These are phyloP conservation scores for Diaporthe ilicicola DNA, from an alignment of 2,329 filamentous ascomycete species.

Conservation along the genomic window DNA sequence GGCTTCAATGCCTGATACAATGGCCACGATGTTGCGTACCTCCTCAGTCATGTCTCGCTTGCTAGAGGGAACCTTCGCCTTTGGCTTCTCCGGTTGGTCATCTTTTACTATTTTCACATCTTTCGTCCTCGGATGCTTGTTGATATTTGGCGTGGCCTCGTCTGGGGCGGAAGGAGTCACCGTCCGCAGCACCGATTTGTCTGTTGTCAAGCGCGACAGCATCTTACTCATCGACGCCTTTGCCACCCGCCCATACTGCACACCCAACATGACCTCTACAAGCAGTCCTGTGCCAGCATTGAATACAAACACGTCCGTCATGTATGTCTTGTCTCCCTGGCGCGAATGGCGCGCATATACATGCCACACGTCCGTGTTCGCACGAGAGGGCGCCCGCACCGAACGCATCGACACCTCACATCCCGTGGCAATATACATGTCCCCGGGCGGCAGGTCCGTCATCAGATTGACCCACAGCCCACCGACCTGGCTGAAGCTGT, in stretches of 20 bases:
- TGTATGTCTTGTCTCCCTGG: constrained; percentile 38
- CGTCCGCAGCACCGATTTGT: too few relatives aligned
- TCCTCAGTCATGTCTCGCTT: neutral
- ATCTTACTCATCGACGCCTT: constrained; percentile 42
- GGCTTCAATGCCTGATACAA: neutral
- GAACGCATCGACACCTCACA: constrained; percentile 44
- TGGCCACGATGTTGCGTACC: neutral
- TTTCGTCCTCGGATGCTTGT: too few relatives aligned
- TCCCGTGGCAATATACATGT: constrained; percentile 45
- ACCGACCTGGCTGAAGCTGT: constrained; percentile 46
- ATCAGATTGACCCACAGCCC: constrained; percentile 49
- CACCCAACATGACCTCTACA: constrained; percentile 44
- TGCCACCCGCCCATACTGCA: constrained; percentile 41
- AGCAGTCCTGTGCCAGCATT: constrained; percentile 40
- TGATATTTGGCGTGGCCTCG: too few relatives aligned
- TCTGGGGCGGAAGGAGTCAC: too few relatives aligned
- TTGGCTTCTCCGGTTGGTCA: neutral
- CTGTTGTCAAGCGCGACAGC: constrained; percentile 33
- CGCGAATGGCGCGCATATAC: constrained; percentile 40
- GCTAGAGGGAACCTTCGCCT: neutral
- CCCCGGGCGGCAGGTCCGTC: constrained; percentile 35
- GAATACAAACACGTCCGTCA: constrained; percentile 47
- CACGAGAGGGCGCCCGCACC: constrained; percentile 36
- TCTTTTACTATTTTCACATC: neutral
- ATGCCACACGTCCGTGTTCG: constrained; percentile 40